phyloP scores from a whole-genome alignment of 202 grass and related monocot genomes.

The Sporobolus alterniflorus region DNA sequence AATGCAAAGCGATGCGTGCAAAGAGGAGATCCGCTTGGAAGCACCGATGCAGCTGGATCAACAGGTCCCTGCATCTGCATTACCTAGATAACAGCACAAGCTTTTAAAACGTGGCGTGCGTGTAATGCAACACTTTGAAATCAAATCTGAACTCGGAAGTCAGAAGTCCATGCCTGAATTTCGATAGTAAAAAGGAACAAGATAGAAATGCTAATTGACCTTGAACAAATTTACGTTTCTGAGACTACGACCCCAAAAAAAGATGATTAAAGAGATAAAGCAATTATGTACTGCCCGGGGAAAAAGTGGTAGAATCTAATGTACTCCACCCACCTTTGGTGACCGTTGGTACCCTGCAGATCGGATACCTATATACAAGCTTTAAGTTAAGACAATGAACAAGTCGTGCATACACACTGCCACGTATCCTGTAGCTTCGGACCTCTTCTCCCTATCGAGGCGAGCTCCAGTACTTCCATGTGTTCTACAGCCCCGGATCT shows the following conservation, averaged over 20 bases:
- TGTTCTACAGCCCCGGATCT: too few relatives aligned
- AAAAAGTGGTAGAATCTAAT: neutral
- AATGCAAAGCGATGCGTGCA: neutral
- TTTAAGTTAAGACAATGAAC: too few relatives aligned
- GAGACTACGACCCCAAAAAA: neutral
- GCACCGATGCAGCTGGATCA: neutral
- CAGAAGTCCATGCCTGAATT: neutral
- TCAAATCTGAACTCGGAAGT: neutral
- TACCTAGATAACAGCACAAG: neutral
- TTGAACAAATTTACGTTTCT: neutral
- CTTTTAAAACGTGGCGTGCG: neutral
- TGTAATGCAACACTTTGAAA: neutral
- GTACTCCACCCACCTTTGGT: neutral
- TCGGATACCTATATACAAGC: too few relatives aligned
- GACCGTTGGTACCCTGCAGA: too few relatives aligned
- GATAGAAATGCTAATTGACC: conserved; percentile 48
- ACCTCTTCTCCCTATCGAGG: too few relatives aligned
- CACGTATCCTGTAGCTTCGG: too few relatives aligned
- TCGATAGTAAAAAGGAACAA: neutral
- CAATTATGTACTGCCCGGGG: neutral
- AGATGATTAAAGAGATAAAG: neutral
- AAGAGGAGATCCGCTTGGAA: neutral
- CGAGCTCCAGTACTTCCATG: too few relatives aligned
- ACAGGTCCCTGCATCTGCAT: neutral
- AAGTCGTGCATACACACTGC: too few relatives aligned